These are phyloP conservation scores for Phanerodontia chrysosporium DNA, from an alignment of 768 basidiomycete species.

Conservation along the genomic window DNA sequence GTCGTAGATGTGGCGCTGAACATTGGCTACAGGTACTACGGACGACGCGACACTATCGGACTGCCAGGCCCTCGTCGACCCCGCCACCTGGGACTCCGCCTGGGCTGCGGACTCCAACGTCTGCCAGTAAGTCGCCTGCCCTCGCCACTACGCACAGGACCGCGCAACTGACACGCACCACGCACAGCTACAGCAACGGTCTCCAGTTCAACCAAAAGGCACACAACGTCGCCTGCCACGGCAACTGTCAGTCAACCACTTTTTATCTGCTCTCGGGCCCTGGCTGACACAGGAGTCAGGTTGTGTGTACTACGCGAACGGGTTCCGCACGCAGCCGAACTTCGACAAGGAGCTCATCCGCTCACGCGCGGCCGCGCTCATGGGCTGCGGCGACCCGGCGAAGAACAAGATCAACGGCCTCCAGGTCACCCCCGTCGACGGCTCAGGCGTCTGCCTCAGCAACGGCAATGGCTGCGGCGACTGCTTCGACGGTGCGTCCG, in stretches of 20 bases:
- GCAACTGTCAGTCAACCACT: not conserved
- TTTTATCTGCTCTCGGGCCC: not conserved
- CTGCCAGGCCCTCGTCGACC: not conserved
- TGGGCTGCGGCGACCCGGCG: not conserved
- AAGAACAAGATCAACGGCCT: not conserved
- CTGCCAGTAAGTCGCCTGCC: not conserved
- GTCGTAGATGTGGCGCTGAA: not conserved
- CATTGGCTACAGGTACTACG: not conserved
- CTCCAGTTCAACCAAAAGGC: not conserved
- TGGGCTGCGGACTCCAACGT: not conserved
- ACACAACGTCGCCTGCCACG: not conserved
- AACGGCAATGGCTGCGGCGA: not conserved
- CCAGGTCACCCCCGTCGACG: not conserved
- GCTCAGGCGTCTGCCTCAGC: not conserved
- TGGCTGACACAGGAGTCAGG: not conserved
- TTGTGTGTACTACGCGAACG: not conserved
- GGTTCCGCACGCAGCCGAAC: not conserved
- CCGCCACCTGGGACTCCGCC: not conserved
- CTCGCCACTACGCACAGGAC: not conserved
- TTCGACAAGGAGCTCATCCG: not conserved
- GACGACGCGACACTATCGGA: not conserved
- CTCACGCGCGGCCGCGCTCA: not conserved
- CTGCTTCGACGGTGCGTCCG: not conserved
- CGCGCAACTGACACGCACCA: not conserved
- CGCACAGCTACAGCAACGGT: not conserved